phyloP scores from a whole-genome alignment of 441 rosid genomes.

The Euphorbia celastroides region DNA sequence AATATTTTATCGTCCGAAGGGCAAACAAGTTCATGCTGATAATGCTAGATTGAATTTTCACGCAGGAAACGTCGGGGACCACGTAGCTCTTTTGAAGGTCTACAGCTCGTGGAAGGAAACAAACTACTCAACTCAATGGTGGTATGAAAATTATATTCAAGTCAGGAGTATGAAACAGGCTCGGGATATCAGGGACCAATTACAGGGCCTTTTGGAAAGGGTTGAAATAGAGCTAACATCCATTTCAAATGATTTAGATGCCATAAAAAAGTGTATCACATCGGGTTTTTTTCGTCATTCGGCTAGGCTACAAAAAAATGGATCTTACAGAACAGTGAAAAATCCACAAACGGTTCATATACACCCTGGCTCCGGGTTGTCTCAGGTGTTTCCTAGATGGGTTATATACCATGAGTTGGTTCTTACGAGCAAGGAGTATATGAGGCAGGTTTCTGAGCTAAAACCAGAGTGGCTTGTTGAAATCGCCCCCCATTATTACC shows the following conservation, averaged over 20 bases:
- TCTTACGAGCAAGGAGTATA: slow-evolving; percentile 87
- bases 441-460: slow-evolving; percentile 94
- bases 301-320: slow-evolving; percentile 84
- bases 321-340: slow-evolving; percentile 86
- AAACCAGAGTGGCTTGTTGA: slow-evolving; percentile 98
- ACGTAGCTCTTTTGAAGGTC: slow-evolving; percentile 88
- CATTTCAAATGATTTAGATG: slow-evolving; percentile 58
- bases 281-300: slow-evolving; percentile 97
- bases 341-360: slow-evolving; percentile 89
- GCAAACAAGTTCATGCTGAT: slow-evolving; percentile 94
- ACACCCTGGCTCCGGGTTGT: slow-evolving; percentile 93
- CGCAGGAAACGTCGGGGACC: slow-evolving; percentile 85
- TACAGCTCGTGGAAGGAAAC: slow-evolving; percentile 94
- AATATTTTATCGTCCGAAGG: slow-evolving; percentile 97
- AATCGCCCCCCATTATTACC: slow-evolving; percentile 94
- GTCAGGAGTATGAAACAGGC: slow-evolving; percentile 98
- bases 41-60: slow-evolving; percentile 95
- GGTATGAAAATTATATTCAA: slow-evolving; percentile 72
- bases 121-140: slow-evolving; percentile 92
- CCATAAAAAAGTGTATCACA: slow-evolving; percentile 64
- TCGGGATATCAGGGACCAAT: slow-evolving; percentile 85
- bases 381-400: slow-evolving; percentile 48
- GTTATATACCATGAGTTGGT: slow-evolving; percentile 46
- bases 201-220: slow-evolving; percentile 95
- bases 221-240: slow-evolving; percentile 85